Evolutionary conservation across 225 moss, liverwort and hornwort genomes (phyloP).

Genomic region (Sphagnum contortum): DNA sequence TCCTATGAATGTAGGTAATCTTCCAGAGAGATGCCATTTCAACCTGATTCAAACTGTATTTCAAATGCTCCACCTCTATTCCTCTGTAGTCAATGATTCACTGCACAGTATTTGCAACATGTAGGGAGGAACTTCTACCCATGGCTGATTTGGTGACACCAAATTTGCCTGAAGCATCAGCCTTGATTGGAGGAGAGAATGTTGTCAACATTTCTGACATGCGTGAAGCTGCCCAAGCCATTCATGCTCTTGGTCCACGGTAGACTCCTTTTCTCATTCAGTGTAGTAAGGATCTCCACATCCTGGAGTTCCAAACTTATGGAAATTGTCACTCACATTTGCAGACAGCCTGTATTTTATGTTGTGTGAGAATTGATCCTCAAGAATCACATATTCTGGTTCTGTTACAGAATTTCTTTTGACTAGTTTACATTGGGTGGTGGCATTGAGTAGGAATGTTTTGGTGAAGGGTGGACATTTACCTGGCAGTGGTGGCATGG

Average conservation of each 20-base stretch:
- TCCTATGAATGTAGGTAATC: too few species aligned
- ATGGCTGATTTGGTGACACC: conserved; percentile 88
- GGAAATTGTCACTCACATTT: too few species aligned
- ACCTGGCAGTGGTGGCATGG: conserved; percentile 43
- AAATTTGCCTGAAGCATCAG: conserved; percentile 78
- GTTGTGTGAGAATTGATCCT: too few species aligned
- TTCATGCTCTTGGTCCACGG: conserved; percentile 88
- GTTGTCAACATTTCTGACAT: conserved; percentile 64
- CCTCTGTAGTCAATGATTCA: too few species aligned
- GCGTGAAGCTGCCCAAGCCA: conserved; percentile 76
- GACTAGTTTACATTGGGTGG: not conserved
- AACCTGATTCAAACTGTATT: too few species aligned
- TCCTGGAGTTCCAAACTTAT: too few species aligned
- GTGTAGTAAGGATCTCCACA: too few species aligned
- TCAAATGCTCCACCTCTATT: too few species aligned
- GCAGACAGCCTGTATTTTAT: too few species aligned
- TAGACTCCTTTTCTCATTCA: conserved; percentile 11
- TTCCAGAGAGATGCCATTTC: too few species aligned
- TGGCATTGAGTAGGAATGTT: conserved; percentile 44
- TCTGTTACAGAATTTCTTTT: too few species aligned
- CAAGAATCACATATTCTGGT: too few species aligned
- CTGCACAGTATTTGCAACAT: not conserved
- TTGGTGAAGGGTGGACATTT: conserved; percentile 96
- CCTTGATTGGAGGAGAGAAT: conserved; percentile 59
- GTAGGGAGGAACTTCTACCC: conserved; percentile 70